These are phyloP conservation scores for Rugonectria rugulosa DNA, from an alignment of 2,329 filamentous ascomycete species.

Conservation along the genomic window DNA sequence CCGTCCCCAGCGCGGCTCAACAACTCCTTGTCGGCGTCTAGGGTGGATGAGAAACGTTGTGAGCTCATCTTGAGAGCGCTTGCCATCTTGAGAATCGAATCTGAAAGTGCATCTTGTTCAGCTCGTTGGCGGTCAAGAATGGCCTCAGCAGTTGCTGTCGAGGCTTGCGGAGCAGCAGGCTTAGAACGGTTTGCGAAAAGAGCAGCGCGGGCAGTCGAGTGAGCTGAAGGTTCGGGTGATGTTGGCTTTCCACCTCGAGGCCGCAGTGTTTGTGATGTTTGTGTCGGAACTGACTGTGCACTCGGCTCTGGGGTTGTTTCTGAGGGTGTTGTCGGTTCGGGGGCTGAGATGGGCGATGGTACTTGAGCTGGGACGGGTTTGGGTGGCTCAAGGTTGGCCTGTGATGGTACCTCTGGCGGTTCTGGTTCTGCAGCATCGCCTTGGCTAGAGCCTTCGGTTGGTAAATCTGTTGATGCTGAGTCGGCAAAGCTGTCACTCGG, in stretches of 20 bases:
- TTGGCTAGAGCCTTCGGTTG: constrained; percentile 29
- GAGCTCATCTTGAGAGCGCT: constrained; percentile 78
- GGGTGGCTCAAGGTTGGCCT: constrained; percentile 22
- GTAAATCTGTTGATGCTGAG: constrained; percentile 44
- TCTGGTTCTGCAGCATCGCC: constrained; percentile 49
- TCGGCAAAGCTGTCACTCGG: constrained; percentile 60
- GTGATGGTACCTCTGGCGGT: constrained; percentile 52
- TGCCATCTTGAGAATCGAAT: constrained; percentile 83
- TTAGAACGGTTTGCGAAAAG: constrained; percentile 53
- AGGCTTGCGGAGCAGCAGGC: constrained; percentile 46
- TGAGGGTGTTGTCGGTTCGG: constrained; percentile 18
- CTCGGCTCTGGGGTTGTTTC: constrained; percentile 20
- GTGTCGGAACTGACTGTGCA: constrained; percentile 35
- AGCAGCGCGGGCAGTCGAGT: constrained; percentile 50
- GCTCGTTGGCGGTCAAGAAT: constrained; percentile 78
- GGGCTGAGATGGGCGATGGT: constrained; percentile 7
- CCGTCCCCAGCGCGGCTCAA: constrained; percentile 75
- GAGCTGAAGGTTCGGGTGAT: constrained; percentile 33
- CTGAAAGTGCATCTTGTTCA: constrained; percentile 85
- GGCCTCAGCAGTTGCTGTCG: constrained; percentile 69
- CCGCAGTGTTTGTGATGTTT: constrained; percentile 47
- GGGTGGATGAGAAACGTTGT: constrained; percentile 71
- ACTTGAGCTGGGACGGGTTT: constrained; percentile 11
- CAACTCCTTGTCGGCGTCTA: constrained; percentile 77
- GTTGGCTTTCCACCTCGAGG: constrained; percentile 38